phyloP scores from a whole-genome alignment of 2,329 filamentous ascomycete species.

The Sporothrix schenckii region DNA sequence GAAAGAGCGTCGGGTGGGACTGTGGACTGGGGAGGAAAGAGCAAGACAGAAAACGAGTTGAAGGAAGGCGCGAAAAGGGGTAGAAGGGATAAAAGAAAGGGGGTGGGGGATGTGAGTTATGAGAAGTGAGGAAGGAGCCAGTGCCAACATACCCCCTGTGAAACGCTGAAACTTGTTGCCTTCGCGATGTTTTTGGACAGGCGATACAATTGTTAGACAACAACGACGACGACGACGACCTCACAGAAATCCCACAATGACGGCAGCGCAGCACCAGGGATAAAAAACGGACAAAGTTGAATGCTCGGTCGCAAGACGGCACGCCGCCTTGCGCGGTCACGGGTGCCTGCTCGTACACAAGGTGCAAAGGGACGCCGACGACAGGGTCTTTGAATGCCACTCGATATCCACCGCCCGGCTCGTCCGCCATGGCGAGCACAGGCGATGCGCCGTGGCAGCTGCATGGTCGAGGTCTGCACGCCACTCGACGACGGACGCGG shows the following conservation, averaged over 20 bases:
- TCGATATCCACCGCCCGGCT: constrained; percentile 58
- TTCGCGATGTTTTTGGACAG: constrained; percentile 54
- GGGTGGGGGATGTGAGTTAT: background rate
- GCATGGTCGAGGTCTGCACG: constrained; percentile 57
- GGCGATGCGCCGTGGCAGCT: constrained; percentile 52
- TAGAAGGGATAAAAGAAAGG: background rate
- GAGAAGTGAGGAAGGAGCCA: background rate
- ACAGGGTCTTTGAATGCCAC: constrained; percentile 58
- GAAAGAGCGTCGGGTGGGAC: background rate
- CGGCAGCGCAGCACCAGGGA: background rate
- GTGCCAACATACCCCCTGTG: constrained; percentile 42
- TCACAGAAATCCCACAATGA: background rate
- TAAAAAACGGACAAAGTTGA: constrained; percentile 4
- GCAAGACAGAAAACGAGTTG: background rate
- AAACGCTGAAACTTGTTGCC: constrained; percentile 57
- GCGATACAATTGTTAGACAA: constrained; percentile 42
- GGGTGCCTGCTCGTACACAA: constrained; percentile 57
- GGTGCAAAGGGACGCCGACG: constrained; percentile 60
- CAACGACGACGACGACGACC: background rate
- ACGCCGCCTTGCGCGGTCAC: constrained; percentile 41
- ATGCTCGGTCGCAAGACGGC: constrained; percentile 11
- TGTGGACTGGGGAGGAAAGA: background rate
- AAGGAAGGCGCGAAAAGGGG: background rate
- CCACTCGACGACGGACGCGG: constrained; percentile 60
- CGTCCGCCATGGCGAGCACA: constrained; percentile 54